phyloP scores from a whole-genome alignment of 2,329 filamentous ascomycete species.

The Periconia sp. region DNA sequence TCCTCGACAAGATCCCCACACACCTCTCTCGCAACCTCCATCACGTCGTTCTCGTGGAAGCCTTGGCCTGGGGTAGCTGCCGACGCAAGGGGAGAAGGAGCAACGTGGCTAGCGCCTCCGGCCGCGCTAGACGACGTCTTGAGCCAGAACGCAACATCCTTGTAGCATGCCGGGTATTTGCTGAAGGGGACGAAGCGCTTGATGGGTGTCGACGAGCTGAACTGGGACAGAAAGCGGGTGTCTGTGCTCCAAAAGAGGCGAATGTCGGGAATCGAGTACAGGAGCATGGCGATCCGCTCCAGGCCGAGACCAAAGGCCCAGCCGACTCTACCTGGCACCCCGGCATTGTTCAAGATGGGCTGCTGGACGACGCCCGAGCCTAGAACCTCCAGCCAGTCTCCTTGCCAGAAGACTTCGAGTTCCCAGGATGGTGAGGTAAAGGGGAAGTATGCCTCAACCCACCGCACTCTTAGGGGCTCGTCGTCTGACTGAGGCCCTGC shows the following conservation, averaged over 20 bases:
- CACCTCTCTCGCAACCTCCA: slow-evolving; percentile 88
- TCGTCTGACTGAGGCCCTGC: slow-evolving; percentile 50
- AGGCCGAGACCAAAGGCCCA: slow-evolving; percentile 97
- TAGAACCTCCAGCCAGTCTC: slow-evolving; percentile 93
- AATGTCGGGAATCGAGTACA: slow-evolving; percentile 96
- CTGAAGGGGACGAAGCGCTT: slow-evolving; percentile 84
- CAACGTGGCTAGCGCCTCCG: slow-evolving; percentile 25
- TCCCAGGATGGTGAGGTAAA: slow-evolving; percentile 97
- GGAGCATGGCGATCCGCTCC: slow-evolving; percentile 94
- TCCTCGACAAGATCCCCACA: slow-evolving; percentile 88
- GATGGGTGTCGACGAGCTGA: slow-evolving; percentile 58
- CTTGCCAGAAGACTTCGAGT: slow-evolving; percentile 91
- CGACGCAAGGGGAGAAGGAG: slow-evolving; percentile 31
- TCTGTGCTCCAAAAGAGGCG: slow-evolving; percentile 95
- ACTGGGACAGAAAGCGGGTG: slow-evolving; percentile 84
- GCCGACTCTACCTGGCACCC: slow-evolving; percentile 75
- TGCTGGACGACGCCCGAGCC: slow-evolving; percentile 93
- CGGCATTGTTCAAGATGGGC: slow-evolving; percentile 77
- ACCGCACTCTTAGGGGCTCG: slow-evolving; percentile 83
- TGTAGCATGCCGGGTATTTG: slow-evolving; percentile 85
- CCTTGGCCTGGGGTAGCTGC: slow-evolving; percentile 21
- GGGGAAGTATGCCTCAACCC: slow-evolving; percentile 97
- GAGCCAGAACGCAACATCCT: slow-evolving; percentile 96
- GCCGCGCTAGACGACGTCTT: slow-evolving; percentile 31
- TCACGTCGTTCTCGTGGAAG: slow-evolving; percentile 95